phyloP scores from a whole-genome alignment of 345 rosid species.

The Cardamine occulta region DNA sequence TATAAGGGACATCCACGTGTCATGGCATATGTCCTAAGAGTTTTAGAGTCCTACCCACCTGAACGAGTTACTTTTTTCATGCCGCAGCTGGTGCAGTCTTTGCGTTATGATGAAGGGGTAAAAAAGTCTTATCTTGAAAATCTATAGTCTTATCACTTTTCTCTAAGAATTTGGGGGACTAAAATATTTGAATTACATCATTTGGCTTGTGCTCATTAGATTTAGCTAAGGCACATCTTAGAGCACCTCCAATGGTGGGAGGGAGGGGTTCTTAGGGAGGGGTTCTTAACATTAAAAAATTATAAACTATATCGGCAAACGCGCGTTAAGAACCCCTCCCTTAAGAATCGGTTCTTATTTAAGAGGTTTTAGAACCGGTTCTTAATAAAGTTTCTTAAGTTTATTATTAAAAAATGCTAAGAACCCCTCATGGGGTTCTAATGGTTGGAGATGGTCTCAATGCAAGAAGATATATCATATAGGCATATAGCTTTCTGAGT shows the following conservation, averaged over 20 bases:
- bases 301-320: too few relatives aligned
- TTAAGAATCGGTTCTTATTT: too few relatives aligned
- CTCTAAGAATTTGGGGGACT: conserved; percentile 15
- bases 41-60: conserved; percentile 98
- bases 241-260: too few relatives aligned
- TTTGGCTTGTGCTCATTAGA: conserved; percentile 12
- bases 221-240: conserved; percentile 23
- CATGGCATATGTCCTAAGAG: conserved; percentile 99
- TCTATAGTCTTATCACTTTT: conserved; percentile 13
- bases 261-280: too few relatives aligned
- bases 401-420: too few relatives aligned
- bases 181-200: conserved; percentile 8
- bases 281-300: too few relatives aligned
- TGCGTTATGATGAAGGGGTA: conserved; percentile 92
- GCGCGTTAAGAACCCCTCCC: too few relatives aligned
- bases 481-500: neutral
- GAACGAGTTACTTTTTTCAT: conserved; percentile 94
- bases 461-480: conserved; percentile 9
- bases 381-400: too few relatives aligned
- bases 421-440: too few relatives aligned
- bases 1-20: conserved; percentile 98
- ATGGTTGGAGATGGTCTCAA: too few relatives aligned
- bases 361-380: too few relatives aligned
- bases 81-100: conserved; percentile 98
- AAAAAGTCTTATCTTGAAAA: conserved; percentile 37